A percentile compares a stretch with the other conserved stretches of the same genome.
phyloP scores from a whole-genome alignment of 495 filamentous ascomycete species.

The Podospora comata region DNA sequence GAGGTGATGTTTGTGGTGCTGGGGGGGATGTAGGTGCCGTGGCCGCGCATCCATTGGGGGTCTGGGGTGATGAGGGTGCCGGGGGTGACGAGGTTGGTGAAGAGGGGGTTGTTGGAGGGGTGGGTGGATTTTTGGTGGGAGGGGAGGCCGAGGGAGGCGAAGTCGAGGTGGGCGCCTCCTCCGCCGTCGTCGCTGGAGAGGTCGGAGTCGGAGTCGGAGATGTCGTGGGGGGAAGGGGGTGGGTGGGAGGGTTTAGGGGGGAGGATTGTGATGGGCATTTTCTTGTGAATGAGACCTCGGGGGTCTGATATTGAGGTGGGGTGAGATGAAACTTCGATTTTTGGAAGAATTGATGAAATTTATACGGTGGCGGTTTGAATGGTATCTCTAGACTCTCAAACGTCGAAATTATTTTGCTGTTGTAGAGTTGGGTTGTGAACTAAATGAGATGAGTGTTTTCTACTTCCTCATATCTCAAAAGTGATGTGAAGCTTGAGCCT shows the following conservation, averaged over 20 bases:
- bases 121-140: slow-evolving; percentile 22
- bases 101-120: slow-evolving; percentile 2
- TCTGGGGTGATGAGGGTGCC: slow-evolving; percentile 85
- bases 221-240: slow-evolving; percentile 3
- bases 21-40: slow-evolving; percentile 70
- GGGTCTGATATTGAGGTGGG: background rate
- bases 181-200: slow-evolving; percentile 19
- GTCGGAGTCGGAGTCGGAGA: slow-evolving; percentile 34
- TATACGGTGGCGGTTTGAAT: background rate
- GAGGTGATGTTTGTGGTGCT: slow-evolving; percentile 67
- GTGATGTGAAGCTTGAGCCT: background rate
- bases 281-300: slow-evolving; percentile 19
- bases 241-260: slow-evolving; percentile 51
- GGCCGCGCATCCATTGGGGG: slow-evolving; percentile 96
- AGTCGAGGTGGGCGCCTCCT: slow-evolving; percentile 45
- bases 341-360: background rate
- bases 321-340: slow-evolving; percentile 11
- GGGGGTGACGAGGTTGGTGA: slow-evolving; percentile 69
- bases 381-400: background rate
- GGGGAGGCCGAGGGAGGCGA: slow-evolving; percentile 54
- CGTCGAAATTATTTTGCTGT: background rate
- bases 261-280: slow-evolving; percentile 81
- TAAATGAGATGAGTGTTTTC: background rate
- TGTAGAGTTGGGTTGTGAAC: background rate
- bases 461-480: background rate